Base-by-base conservation (phyloP, 1,139 yeast species). In the Meyerozyma athensensis region DNA sequence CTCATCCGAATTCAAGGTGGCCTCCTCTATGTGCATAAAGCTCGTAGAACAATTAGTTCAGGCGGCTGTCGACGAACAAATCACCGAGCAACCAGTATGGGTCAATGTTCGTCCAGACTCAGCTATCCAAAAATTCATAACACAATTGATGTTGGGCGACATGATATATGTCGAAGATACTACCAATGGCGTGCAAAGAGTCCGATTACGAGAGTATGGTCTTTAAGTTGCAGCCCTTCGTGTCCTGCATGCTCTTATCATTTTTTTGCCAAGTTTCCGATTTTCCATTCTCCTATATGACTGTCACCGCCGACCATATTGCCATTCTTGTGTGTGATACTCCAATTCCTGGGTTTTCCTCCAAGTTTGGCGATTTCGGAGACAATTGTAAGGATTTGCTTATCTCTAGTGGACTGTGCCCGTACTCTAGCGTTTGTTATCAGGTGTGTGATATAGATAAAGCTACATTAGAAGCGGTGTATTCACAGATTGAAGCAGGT, bases 281-380 rank as follows among this genome's bases (percentile, higher is more conserved):
- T n/a, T n/a, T n/a, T n/a, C 18, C 4, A 6, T n/a, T 10, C 9
- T 16, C 5, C 26, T 12, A 20, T n/a, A 45, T 43, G 46, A 43
- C 46, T 9, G 17, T 35, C 5, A 34, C 34, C 13, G 26, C 32
- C 22, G 32, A 38, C 17, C 71, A 68, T 40, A 54, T 74, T 36
- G 79, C 78, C 18, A 61, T 76, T 19, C 53, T 76, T 26, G 67
- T 67, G 13, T 61, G 74, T 38, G 81, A 77, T 48, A 65, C 67
- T 12, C 72, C 63, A n/a, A 58, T 56, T 21, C 54, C 44, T 6
- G 57, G 53, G 5, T 45, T 65, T 10, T 42, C 58, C 5, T 56
- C 50, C 9, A 48, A 52, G 28, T 65, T 52, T 46, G 81, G 81
- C 0, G 79, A 74, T 50, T 76, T 74, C 51, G 82, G 79, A 2